A percentile compares a stretch with the other conserved stretches of the same genome.
Evolutionary conservation across 2,329 filamentous ascomycete species (phyloP).

Genomic region (Aspergillaceae sp.): DNA sequence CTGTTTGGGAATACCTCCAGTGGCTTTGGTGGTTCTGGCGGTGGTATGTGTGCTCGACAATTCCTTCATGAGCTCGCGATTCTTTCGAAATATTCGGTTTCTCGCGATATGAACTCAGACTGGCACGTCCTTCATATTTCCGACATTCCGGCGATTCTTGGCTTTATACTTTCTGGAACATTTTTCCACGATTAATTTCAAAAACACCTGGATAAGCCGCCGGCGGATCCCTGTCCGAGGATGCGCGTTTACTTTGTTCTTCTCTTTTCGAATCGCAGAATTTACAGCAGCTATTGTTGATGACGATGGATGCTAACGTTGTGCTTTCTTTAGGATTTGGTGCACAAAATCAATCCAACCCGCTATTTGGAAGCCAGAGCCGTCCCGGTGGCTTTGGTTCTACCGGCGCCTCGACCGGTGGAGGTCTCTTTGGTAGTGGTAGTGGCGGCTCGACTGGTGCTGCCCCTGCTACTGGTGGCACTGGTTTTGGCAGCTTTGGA

Average conservation of each 20-base stretch:
- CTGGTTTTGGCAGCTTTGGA: constrained; percentile 19
- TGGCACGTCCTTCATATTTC: not conserved
- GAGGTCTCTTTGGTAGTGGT: constrained; percentile 15
- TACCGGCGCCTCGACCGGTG: constrained; percentile 14
- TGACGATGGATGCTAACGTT: constrained; percentile 9
- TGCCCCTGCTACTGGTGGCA: constrained; percentile 11
- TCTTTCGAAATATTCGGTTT: constrained; percentile 9
- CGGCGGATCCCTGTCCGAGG: constrained; percentile 4
- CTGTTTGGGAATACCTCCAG: constrained; percentile 29
- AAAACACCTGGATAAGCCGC: not conserved
- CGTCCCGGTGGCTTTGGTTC: constrained; percentile 25
- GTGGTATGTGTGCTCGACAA: constrained; percentile 34
- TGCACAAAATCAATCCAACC: constrained; percentile 22
- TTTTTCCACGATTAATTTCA: not conserved
- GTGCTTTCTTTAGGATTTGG: constrained; percentile 28
- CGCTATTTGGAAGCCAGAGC: constrained; percentile 29
- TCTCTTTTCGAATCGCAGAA: not conserved
- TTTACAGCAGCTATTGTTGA: not conserved
- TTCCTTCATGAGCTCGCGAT: constrained; percentile 17
- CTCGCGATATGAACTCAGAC: not conserved
- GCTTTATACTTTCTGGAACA: no score
- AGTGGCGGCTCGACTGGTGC: constrained; percentile 8
- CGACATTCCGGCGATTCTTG: no score
- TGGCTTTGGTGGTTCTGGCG: constrained; percentile 32
- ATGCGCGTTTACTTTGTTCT: constrained; percentile 3